Conservation (phyloP, 2,329 filamentous ascomycete species). For the Sporothrix variecibatus region DNA sequence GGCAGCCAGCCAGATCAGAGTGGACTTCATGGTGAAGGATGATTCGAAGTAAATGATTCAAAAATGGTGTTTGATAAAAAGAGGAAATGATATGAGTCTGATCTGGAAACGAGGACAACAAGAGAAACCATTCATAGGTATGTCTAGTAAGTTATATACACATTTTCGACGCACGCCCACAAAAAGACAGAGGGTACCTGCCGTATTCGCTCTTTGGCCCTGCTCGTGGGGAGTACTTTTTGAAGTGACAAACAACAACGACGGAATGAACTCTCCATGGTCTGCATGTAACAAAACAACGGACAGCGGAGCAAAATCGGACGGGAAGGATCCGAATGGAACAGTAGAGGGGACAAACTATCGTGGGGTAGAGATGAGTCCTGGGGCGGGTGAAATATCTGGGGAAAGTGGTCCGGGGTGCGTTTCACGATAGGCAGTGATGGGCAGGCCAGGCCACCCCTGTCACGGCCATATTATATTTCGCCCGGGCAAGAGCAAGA, state of each 20-base stretch:
- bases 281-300: not conserved
- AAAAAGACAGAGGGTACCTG: no score
- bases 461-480: not conserved
- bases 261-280: not conserved
- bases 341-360: not conserved
- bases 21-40: not conserved
- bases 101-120: no score
- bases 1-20: not conserved
- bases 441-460: not conserved
- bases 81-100: not conserved
- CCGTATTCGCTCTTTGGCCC: no score
- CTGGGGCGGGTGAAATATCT: not conserved
- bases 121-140: no score
- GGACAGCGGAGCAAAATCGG: not conserved
- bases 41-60: not conserved
- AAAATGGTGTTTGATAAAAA: not conserved
- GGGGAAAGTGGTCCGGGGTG: slow-evolving; percentile 1
- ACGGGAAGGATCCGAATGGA: not conserved
- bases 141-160: not conserved
- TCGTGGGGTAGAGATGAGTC: not conserved
- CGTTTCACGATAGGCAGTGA: not conserved
- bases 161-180: not conserved
- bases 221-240: no score
- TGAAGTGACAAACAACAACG: not conserved
- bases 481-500: not conserved